Evolutionary conservation across 1,284 basidiomycete genomes (phyloP), one percentile per base, ranked within the genome.

Genomic region (Cystobasidium slooffiae): DNA sequence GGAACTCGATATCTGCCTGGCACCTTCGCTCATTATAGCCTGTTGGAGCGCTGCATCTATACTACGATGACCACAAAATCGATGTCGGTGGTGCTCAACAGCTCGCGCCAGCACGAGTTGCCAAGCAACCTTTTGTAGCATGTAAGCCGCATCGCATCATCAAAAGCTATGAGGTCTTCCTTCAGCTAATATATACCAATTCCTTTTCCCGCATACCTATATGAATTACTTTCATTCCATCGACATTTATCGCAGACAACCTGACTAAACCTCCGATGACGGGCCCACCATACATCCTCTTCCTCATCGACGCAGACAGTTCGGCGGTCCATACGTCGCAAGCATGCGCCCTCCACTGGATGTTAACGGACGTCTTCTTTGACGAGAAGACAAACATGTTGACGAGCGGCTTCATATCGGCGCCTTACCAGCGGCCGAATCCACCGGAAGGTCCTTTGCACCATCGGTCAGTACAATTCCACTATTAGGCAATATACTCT

Each of bases 341-440:
- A 41, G 41, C 51, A 14, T 73, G 70, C 24, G 70, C 70, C 2
- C 46, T 73, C 10, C 61, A 73, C 37, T 73, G 70, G 70, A 65
- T 73, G 70, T 24, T 73, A 18, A 73, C 70, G 43, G 70, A 73
- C 24, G 62, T 73, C 37, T 73, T 64, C 53, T 73, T 73, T n/a
- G 62, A 73, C 31, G 44, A 56, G 43, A 44, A 58, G 6, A 55
- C 70, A 16, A 61, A 61, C 3, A 39, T 56, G 20, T 56, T 73
- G 62, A 56, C 43, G 2, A 65, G 62, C 10, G 70, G 70, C 3
- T 73, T 73, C 51, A 61, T 73, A 7, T 65, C 62, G 22, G 70
- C 70, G 18, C 41, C 47, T 18, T 73, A 73, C 43, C 16, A 43
- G 10, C 1, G 70, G 41, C 70, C 70, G 10, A 73, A 73, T 59